Conservation (phyloP, 1,139 yeast species). For the Zygosaccharomyces sapae region DNA sequence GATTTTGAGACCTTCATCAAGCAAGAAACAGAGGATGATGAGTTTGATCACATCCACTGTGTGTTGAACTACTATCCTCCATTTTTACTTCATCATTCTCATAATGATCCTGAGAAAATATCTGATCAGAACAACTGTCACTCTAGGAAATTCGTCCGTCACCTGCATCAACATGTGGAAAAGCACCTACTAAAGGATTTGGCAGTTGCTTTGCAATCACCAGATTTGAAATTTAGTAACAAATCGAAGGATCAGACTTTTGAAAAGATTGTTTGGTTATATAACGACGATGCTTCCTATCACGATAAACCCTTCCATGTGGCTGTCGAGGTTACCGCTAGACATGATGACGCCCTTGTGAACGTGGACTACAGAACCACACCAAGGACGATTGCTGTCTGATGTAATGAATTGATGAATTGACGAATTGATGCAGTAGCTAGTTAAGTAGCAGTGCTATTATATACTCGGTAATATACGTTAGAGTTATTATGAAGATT, state of each 20-base stretch:
- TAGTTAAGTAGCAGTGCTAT: no score
- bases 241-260: constrained; percentile 47
- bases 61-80: constrained; percentile 68
- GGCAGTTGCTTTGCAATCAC: constrained; percentile 55
- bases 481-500: no score
- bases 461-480: no score
- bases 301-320: constrained; percentile 48
- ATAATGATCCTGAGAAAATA: constrained; percentile 65
- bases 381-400: constrained; percentile 20
- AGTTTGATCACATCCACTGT: constrained; percentile 64
- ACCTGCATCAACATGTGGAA: constrained; percentile 69
- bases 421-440: neutral
- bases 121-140: constrained; percentile 70
- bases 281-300: constrained; percentile 48
- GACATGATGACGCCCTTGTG: constrained; percentile 57
- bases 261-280: constrained; percentile 50
- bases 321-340: constrained; percentile 54
- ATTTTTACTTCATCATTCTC: constrained; percentile 61
- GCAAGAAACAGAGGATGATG: constrained; percentile 75
- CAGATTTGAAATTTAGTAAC: constrained; percentile 49
- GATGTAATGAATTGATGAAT: neutral
- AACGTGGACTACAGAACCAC: constrained; percentile 53
- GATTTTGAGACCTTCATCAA: constrained; percentile 61
- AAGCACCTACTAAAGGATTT: constrained; percentile 68
- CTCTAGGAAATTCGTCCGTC: constrained; percentile 67